These are phyloP conservation scores for Pseudotsuga menziesii DNA, from an alignment of 75 land plant species.

Conservation along the genomic window DNA sequence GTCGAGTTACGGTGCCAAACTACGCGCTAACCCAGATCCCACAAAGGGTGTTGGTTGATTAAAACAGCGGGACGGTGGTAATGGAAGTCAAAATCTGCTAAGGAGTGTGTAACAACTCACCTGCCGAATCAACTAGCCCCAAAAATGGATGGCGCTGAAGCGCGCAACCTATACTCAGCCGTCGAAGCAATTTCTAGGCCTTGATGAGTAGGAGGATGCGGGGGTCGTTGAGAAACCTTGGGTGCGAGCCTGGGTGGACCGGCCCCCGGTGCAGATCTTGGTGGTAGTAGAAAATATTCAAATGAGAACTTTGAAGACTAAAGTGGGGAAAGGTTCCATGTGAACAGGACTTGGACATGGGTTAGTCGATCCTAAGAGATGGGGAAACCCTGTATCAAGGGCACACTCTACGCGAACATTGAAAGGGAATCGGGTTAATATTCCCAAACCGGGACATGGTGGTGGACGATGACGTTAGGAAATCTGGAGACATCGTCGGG, in stretches of 20 bases:
- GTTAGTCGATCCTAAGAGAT: background rate
- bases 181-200: conserved; percentile 9
- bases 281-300: background rate
- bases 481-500: too few relatives aligned
- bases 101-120: background rate
- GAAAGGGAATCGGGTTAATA: too few relatives aligned
- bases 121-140: conserved; percentile 14
- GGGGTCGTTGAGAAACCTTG: background rate
- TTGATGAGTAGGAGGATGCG: conserved; percentile 8
- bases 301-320: background rate
- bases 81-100: conserved; percentile 9
- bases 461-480: too few relatives aligned
- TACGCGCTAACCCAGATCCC: conserved; percentile 17
- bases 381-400: background rate
- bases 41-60: conserved; percentile 3
- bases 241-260: background rate
- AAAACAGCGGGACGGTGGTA: background rate
- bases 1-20: conserved; percentile 4
- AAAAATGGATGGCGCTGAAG: conserved; percentile 12
- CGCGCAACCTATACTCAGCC: conserved; percentile 6
- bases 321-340: background rate
- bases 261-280: background rate
- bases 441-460: too few relatives aligned
- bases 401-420: background rate
- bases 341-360: background rate